Percentiles rank a stretch among this genome's conserved stretches.
Conservation (phyloP, 345 rosid genomes). For the Linum lewisii region DNA sequence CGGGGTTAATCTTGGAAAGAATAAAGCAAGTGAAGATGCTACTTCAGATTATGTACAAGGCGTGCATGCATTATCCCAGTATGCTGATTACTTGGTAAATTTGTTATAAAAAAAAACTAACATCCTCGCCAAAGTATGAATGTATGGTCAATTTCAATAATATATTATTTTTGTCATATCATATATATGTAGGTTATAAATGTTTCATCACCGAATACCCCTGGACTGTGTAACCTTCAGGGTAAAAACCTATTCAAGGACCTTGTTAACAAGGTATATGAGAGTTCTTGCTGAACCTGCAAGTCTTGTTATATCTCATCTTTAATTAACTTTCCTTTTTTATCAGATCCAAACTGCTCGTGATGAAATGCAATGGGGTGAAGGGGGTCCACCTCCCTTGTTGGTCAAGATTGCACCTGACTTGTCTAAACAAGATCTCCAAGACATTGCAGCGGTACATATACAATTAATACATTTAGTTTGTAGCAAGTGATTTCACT, state of each 20-base stretch:
- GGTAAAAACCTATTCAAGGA: constrained; percentile 95
- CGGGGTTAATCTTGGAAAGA: constrained; percentile 96
- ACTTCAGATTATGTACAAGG: constrained; percentile 94
- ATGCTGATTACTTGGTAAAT: constrained; percentile 92
- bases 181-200: constrained; percentile 69
- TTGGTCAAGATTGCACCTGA: constrained; percentile 97
- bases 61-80: constrained; percentile 91
- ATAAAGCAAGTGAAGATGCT: constrained; percentile 93
- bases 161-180: constrained; percentile 1
- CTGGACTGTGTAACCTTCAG: constrained; percentile 89
- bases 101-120: neutral
- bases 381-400: constrained; percentile 95
- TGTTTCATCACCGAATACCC: constrained; percentile 97
- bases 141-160: neutral
- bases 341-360: constrained; percentile 97
- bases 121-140: neutral
- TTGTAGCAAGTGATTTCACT: constrained; percentile 4
- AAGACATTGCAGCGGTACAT: constrained; percentile 92
- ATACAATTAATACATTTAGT: constrained; percentile 8
- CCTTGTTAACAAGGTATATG: constrained; percentile 67
- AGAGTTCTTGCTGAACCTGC: neutral
- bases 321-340: constrained; percentile 7
- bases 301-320: neutral
- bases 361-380: constrained; percentile 99
- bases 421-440: constrained; percentile 85